phyloP scores from a whole-genome alignment of 495 filamentous ascomycete genomes.

The Hypoxylon trugodes region DNA sequence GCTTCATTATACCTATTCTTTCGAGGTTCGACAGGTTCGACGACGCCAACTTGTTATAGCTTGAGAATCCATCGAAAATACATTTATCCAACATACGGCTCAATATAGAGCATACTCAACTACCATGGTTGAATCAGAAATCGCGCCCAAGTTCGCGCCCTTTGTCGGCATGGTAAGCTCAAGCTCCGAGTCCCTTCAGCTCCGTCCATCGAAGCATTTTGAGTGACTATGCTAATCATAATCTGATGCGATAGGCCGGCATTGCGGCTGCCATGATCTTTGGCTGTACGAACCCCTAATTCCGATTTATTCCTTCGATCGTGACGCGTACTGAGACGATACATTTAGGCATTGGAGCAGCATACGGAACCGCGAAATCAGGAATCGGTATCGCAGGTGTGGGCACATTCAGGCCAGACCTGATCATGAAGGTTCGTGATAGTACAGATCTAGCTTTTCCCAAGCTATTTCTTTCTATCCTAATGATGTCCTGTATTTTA shows the following conservation, averaged over 20 bases:
- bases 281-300: slow-evolving; percentile 71
- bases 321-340: slow-evolving; percentile 29
- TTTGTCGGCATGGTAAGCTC: slow-evolving; percentile 94
- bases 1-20: slow-evolving; percentile 18
- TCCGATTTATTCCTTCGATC: slow-evolving; percentile 9
- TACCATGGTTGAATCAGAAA: slow-evolving; percentile 73
- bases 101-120: neutral
- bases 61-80: slow-evolving; percentile 6
- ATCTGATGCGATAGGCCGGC: slow-evolving; percentile 66
- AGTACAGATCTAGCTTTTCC: neutral
- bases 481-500: neutral
- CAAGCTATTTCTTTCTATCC: neutral
- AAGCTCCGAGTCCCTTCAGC: slow-evolving; percentile 19
- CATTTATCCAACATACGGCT: neutral
- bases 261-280: slow-evolving; percentile 96
- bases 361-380: slow-evolving; percentile 96
- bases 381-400: slow-evolving; percentile 97
- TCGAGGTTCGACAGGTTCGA: slow-evolving; percentile 28
- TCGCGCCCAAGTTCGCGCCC: slow-evolving; percentile 89
- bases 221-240: slow-evolving; percentile 47
- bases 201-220: slow-evolving; percentile 42
- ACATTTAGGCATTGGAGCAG: slow-evolving; percentile 82
- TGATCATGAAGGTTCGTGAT: slow-evolving; percentile 92
- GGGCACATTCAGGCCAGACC: slow-evolving; percentile 87
- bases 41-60: slow-evolving; percentile 24